These are phyloP conservation scores for Lactarius psammicola DNA, from an alignment of 768 basidiomycete genomes.

Conservation along the genomic window DNA sequence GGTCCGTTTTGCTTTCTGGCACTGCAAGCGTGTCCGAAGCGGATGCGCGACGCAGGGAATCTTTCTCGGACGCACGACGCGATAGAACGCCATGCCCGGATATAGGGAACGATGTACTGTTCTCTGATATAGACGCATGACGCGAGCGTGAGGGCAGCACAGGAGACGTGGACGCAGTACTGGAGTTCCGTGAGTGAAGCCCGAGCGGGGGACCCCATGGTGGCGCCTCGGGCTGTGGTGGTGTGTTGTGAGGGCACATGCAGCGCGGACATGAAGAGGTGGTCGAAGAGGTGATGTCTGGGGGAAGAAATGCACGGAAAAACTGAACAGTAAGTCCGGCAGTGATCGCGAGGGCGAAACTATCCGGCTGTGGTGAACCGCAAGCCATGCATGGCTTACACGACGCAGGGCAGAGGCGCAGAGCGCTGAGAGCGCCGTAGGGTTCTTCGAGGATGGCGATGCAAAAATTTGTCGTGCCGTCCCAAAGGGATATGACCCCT, in stretches of 20 bases:
- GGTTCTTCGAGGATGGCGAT: constrained; percentile 60
- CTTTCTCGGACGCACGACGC: constrained; percentile 70
- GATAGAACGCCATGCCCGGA: constrained; percentile 79
- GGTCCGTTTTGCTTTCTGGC: constrained; percentile 41
- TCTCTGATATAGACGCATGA: constrained; percentile 47
- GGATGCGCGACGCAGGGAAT: constrained; percentile 47
- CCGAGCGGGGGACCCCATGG: constrained; percentile 47
- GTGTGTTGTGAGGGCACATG: constrained; percentile 56
- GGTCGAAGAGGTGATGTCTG: constrained; percentile 38
- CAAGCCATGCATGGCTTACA: constrained; percentile 67
- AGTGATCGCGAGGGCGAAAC: constrained; percentile 64
- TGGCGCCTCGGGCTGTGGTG: constrained; percentile 41
- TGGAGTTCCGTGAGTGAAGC: constrained; percentile 62
- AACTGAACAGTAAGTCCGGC: constrained; percentile 62
- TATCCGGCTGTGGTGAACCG: constrained; percentile 62
- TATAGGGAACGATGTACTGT: constrained; percentile 65
- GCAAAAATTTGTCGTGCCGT: constrained; percentile 60
- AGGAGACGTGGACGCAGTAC: constrained; percentile 45
- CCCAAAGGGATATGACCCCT: constrained; percentile 76
- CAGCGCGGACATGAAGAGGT: constrained; percentile 51
- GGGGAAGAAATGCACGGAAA: constrained; percentile 56
- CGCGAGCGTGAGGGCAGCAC: constrained; percentile 47
- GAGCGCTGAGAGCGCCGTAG: constrained; percentile 53
- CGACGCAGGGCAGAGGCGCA: constrained; percentile 59
- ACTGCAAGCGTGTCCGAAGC: constrained; percentile 44